Conservation (phyloP, 2,329 filamentous ascomycete genomes). For the Sarocladium kiliense region DNA sequence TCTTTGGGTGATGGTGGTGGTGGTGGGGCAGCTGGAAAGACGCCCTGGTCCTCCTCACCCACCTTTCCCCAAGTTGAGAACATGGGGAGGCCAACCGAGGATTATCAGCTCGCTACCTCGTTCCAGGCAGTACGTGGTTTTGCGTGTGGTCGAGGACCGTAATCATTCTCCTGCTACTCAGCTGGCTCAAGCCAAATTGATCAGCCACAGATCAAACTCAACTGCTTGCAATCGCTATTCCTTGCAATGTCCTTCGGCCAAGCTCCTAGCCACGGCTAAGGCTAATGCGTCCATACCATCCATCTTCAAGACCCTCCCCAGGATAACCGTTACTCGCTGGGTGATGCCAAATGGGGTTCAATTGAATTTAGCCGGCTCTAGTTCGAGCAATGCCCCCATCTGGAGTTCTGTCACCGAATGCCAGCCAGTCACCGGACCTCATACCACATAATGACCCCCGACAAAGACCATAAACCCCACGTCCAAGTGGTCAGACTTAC, state of each 20-base stretch:
- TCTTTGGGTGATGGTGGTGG: background rate
- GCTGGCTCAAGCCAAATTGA: too few relatives aligned
- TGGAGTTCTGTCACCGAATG: background rate
- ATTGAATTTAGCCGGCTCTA: slow-evolving; percentile 4
- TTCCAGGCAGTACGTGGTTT: too few relatives aligned
- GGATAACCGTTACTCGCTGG: background rate
- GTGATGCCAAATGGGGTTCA: background rate
- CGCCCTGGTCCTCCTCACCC: background rate
- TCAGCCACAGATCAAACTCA: too few relatives aligned
- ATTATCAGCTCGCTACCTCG: too few relatives aligned
- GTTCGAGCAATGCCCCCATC: background rate
- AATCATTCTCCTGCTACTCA: too few relatives aligned
- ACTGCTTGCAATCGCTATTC: too few relatives aligned
- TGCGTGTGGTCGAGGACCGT: too few relatives aligned
- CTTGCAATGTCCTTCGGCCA: background rate
- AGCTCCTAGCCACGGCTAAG: background rate
- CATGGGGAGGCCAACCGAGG: background rate
- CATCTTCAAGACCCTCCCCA: background rate
- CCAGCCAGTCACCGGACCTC: background rate
- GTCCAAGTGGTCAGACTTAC: background rate
- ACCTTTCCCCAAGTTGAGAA: background rate
- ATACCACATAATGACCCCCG: background rate
- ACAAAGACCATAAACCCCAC: background rate
- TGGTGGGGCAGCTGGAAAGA: background rate
- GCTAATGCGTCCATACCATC: background rate